Evolutionary conservation across 164 flowering plant genomes (phyloP), one percentile per base, ranked within the genome.

Genomic region (Echeveria elegans): DNA sequence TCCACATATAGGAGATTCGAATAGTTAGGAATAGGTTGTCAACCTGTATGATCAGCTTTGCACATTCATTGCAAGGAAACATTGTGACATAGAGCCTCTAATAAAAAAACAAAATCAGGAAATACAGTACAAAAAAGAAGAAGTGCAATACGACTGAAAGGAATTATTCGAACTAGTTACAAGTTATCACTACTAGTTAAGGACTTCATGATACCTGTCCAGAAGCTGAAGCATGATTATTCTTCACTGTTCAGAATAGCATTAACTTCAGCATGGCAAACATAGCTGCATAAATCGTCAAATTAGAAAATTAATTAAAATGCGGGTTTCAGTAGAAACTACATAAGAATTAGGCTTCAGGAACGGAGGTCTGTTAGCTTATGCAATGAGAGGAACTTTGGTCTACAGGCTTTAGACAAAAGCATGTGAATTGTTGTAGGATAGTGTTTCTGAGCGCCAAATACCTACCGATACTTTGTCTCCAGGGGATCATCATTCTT

Each of bases 41-140:
- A 6, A 92, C 96, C 95, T 89, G 98, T 73, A 92, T 90, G 45
- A 92, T 92, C 63, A 92, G 83, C 83, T 92, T 92, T 5, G 98
- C 90, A 73, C 98, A 92, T 79, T 92, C 98, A 72, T 92, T 89
- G 86, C 96, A 92, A 61, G 98, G 98, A 75, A 90, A 92, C 96
- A 92, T 92, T 64, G 96, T 88, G 59, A 92, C 98, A 40, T 92
- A 92, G 48, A 92, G 95, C 77, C 76, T 87, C 98, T 89, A 88
- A 79, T 82, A 43, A 43, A 11, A 11, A 43, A 10, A 4, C 48
- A 4, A 43, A 43, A 11, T 43, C 14, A 43, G 48, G 29, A 70
- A 34, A 63, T 26, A 34, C 16, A 41, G 23, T 19, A 19, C 29
- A 58, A 29, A 59, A 36, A 43, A 43, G 4, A 10, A 43, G 14